Evolutionary conservation across 768 basidiomycete species (phyloP).

Genomic region (Termitomyces sp.): DNA sequence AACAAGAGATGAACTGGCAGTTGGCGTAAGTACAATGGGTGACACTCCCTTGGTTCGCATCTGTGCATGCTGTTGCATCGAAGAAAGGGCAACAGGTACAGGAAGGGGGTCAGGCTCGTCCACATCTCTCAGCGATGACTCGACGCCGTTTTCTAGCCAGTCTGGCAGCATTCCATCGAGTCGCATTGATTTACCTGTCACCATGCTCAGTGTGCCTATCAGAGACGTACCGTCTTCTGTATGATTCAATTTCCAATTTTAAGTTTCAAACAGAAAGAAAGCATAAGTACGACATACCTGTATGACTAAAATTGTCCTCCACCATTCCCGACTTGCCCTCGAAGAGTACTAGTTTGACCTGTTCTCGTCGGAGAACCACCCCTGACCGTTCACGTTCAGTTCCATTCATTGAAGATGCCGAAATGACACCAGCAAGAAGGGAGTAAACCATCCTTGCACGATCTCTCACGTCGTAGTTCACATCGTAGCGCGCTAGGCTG

Average conservation of each 20-base stretch:
- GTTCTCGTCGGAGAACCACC: slow-evolving; percentile 78
- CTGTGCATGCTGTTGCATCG: slow-evolving; percentile 11
- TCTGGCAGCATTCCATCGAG: slow-evolving; percentile 61
- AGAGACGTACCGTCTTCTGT: slow-evolving; percentile 34
- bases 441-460: slow-evolving; percentile 75
- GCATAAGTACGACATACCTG: slow-evolving; percentile 21
- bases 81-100: slow-evolving; percentile 37
- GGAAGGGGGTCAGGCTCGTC: slow-evolving; percentile 46
- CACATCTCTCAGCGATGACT: slow-evolving; percentile 66
- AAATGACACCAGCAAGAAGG: slow-evolving; percentile 53
- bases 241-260: not conserved
- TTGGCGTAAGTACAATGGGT: slow-evolving; percentile 57
- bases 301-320: slow-evolving; percentile 31
- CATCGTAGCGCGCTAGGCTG: slow-evolving; percentile 82
- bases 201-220: slow-evolving; percentile 63
- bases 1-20: slow-evolving; percentile 38
- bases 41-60: slow-evolving; percentile 24
- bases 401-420: slow-evolving; percentile 26
- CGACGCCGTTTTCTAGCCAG: slow-evolving; percentile 86
- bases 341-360: slow-evolving; percentile 75
- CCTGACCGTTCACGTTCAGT: slow-evolving; percentile 48
- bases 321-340: slow-evolving; percentile 58
- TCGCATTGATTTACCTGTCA: slow-evolving; percentile 51
- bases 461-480: slow-evolving; percentile 87
- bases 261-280: not conserved